Conservation (phyloP, 2,329 filamentous ascomycete genomes). For the Claviceps digitariae region DNA sequence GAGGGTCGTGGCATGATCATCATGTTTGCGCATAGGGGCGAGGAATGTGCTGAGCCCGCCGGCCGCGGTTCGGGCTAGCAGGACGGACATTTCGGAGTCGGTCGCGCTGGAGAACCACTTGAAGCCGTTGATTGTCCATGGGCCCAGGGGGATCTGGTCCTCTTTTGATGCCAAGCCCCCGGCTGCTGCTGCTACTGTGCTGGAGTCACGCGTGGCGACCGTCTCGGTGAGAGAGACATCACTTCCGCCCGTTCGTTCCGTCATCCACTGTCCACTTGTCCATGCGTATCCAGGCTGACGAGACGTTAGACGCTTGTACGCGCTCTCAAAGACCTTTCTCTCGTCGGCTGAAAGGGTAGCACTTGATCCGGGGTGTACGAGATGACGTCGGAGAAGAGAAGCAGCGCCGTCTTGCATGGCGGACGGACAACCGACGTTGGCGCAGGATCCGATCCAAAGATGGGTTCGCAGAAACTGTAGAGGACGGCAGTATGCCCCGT, state of each 20-base stretch:
- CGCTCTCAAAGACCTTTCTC: conserved; percentile 34
- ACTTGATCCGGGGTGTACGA: conserved; percentile 18
- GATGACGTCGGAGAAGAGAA: conserved; percentile 32
- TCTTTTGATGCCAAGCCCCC: conserved; percentile 10
- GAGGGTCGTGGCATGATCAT: conserved; percentile 18
- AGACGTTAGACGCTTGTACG: conserved; percentile 38
- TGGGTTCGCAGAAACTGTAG: conserved; percentile 46
- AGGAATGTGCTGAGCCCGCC: conserved; percentile 48
- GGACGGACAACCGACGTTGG: conserved; percentile 49
- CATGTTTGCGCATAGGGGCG: conserved; percentile 43
- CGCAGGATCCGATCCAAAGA: conserved; percentile 45
- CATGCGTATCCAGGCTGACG: conserved; percentile 38
- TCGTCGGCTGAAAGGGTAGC: conserved; percentile 15
- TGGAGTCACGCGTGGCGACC: conserved; percentile 26
- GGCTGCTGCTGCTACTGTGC: conserved; percentile 3
- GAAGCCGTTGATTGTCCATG: conserved; percentile 50
- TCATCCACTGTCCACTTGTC: conserved; percentile 73
- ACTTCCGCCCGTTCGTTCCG: conserved; percentile 53
- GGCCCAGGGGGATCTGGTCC: conserved; percentile 29
- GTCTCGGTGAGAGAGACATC: conserved; percentile 59
- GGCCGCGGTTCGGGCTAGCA: conserved; percentile 42
- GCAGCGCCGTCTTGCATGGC: conserved; percentile 55
- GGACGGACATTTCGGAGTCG: conserved; percentile 35
- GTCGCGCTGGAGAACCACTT: conserved; percentile 37
- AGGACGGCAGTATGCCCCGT: conserved; percentile 37